Evolutionary conservation across 371 early-diverging fungal genomes (phyloP).

Genomic region (Fennellomyces sp.): DNA sequence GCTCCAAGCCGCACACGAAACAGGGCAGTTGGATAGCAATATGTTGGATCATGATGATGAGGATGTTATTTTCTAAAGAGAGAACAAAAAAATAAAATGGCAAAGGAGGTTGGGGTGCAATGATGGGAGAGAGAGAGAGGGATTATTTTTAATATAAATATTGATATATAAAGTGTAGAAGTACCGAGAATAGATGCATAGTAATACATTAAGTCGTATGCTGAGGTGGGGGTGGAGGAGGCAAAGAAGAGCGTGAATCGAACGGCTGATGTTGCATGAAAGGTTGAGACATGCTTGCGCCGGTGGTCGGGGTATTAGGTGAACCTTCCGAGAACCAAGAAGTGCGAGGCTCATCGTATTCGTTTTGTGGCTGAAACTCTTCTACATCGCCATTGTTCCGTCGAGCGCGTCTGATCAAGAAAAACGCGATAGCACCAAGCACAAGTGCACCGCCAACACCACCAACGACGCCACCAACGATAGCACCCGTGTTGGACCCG

Average conservation of each 20-base stretch:
- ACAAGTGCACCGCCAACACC: slow-evolving; percentile 16
- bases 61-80: slow-evolving; percentile 61
- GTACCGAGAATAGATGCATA: not conserved
- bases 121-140: not conserved
- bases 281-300: slow-evolving; percentile 5
- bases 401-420: slow-evolving; percentile 20
- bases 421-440: slow-evolving; percentile 15
- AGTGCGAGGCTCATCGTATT: slow-evolving; percentile 8
- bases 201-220: not conserved
- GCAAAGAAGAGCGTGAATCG: not conserved
- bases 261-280: not conserved
- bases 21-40: slow-evolving; percentile 37
- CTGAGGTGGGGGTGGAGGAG: not conserved
- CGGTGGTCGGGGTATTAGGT: not conserved
- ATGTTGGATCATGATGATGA: slow-evolving; percentile 59
- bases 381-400: slow-evolving; percentile 6
- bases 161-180: not conserved
- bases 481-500: slow-evolving; percentile 8
- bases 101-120: too few relatives aligned
- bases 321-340: slow-evolving; percentile 6
- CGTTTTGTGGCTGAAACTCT: slow-evolving; percentile 17
- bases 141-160: not conserved
- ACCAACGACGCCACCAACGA: slow-evolving; percentile 19
- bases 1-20: slow-evolving; percentile 42
- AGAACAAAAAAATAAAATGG: not conserved